A percentile compares a stretch with the other conserved stretches of the same genome.
phyloP scores from a whole-genome alignment of 768 basidiomycete species.

The Gymnopilus dilepis region DNA sequence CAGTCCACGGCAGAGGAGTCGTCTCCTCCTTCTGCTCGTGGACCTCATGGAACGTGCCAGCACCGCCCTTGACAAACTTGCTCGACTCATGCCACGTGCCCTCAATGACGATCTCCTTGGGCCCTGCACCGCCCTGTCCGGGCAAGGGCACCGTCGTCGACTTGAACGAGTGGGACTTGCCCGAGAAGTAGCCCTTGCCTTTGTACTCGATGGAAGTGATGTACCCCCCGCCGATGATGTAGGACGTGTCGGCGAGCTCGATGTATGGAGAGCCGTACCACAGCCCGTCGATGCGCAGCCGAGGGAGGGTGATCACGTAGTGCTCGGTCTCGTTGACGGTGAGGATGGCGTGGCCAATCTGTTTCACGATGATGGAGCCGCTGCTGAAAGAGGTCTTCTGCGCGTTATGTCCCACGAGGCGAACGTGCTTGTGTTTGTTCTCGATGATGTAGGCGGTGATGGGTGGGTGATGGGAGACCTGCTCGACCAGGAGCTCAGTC shows the following conservation, averaged over 20 bases:
- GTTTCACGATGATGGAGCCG: constrained; percentile 85
- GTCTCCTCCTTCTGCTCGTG: constrained; percentile 77
- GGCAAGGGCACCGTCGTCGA: constrained; percentile 68
- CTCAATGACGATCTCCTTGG: constrained; percentile 62
- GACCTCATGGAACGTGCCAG: constrained; percentile 79
- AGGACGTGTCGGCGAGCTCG: constrained; percentile 82
- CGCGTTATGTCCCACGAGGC: constrained; percentile 86
- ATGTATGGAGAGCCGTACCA: constrained; percentile 94
- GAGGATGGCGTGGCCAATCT: constrained; percentile 92
- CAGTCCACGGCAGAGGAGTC: constrained; percentile 55
- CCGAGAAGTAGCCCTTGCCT: constrained; percentile 94
- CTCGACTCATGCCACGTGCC: constrained; percentile 82
- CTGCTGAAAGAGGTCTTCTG: constrained; percentile 94
- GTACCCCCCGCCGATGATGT: constrained; percentile 62
- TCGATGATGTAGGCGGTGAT: constrained; percentile 88
- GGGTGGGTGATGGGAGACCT: constrained; percentile 95
- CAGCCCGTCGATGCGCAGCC: constrained; percentile 90
- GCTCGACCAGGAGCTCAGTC: constrained; percentile 87
- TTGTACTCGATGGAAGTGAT: constrained; percentile 84
- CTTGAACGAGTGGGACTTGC: constrained; percentile 93
- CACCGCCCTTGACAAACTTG: constrained; percentile 51
- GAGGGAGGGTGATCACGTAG: constrained; percentile 92
- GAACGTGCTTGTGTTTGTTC: constrained; percentile 77
- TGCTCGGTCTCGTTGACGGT: constrained; percentile 58
- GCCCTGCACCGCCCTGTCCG: constrained; percentile 37